Conservation (phyloP, 2,329 filamentous ascomycete genomes). For the Ophiostoma perfectum region DNA sequence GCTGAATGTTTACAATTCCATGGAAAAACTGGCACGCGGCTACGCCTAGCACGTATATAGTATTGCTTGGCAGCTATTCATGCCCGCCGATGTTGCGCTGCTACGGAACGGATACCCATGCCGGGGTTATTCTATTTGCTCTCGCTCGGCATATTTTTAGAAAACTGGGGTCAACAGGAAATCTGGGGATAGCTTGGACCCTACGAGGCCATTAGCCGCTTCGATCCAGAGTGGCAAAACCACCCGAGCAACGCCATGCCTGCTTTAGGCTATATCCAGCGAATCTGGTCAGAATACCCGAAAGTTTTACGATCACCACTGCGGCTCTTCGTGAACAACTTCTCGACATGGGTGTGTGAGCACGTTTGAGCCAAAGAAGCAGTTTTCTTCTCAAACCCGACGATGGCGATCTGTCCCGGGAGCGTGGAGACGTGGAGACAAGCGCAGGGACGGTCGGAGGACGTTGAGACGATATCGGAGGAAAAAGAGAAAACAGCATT, state of each 20-base stretch:
- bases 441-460: background rate
- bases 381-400: background rate
- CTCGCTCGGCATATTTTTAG: background rate
- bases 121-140: background rate
- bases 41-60: background rate
- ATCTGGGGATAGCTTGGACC: background rate
- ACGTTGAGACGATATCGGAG: background rate
- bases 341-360: background rate
- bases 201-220: background rate
- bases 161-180: background rate
- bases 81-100: background rate
- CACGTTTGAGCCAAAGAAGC: background rate
- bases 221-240: background rate
- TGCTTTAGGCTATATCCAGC: background rate
- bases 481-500: background rate
- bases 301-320: background rate
- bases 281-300: background rate
- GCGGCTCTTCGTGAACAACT: background rate
- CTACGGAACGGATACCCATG: background rate
- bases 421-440: background rate
- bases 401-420: background rate
- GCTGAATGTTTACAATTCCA: too few species aligned
- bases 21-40: too few species aligned
- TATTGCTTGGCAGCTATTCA: background rate
- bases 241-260: background rate